Conservation (phyloP, 2,329 filamentous ascomycete genomes). For the Aspergillus unguis region DNA sequence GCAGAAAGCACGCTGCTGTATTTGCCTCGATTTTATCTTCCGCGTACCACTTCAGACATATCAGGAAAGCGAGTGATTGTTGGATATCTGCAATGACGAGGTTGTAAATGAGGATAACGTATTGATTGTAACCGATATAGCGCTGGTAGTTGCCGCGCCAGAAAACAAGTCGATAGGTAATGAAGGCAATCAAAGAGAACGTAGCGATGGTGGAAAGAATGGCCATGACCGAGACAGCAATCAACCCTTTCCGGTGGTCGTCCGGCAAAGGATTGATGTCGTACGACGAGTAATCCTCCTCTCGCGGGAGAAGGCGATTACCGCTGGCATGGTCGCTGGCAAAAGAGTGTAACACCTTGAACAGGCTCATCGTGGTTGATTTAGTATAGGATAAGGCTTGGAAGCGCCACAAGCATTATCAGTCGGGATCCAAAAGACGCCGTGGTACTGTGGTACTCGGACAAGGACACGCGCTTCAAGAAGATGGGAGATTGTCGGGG, state of each 20-base stretch:
- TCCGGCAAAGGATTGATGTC: constrained; percentile 36
- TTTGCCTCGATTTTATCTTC: constrained; percentile 44
- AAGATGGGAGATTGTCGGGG: not conserved
- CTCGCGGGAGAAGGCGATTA: constrained; percentile 21
- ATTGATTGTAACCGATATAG: constrained; percentile 55
- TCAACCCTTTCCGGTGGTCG: constrained; percentile 41
- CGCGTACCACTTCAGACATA: constrained; percentile 49
- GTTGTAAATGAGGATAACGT: constrained; percentile 54
- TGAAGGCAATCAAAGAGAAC: constrained; percentile 44
- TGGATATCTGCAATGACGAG: constrained; percentile 53
- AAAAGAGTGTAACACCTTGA: constrained; percentile 15
- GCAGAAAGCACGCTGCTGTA: constrained; percentile 47
- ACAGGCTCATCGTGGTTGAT: constrained; percentile 16
- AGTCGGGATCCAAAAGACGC: not conserved
- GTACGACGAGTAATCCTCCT: constrained; percentile 12
- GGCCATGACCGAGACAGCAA: constrained; percentile 47
- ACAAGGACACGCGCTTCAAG: not conserved
- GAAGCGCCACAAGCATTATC: constrained; percentile 14
- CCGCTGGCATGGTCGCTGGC: constrained; percentile 15
- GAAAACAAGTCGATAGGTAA: constrained; percentile 51
- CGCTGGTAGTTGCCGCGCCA: constrained; percentile 49
- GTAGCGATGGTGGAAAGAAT: constrained; percentile 48
- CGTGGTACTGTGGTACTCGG: not conserved
- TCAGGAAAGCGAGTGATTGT: constrained; percentile 50
- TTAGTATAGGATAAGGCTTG: not conserved